Conservation (phyloP, 768 basidiomycete genomes). For the Artomyces pyxidatus region DNA sequence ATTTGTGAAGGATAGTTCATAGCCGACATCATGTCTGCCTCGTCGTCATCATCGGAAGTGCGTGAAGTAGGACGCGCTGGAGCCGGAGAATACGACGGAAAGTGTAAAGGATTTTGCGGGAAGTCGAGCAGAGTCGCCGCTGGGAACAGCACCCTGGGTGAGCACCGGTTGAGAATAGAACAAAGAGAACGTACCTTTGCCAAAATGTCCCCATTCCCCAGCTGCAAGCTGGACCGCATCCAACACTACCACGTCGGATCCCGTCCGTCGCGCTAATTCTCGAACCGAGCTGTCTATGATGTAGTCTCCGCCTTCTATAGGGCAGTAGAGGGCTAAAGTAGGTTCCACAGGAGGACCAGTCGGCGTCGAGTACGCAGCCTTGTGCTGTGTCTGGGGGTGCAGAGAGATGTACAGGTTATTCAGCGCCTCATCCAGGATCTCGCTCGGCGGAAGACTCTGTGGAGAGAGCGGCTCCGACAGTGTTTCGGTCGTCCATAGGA, state of each 20-base stretch:
- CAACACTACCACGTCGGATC: conserved; percentile 76
- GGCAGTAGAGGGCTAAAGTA: conserved; percentile 79
- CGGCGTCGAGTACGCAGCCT: conserved; percentile 50
- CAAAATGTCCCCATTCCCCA: conserved; percentile 82
- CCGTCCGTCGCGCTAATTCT: conserved; percentile 64
- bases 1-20: conserved; percentile 34
- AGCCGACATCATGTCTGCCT: conserved; percentile 39
- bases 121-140: conserved; percentile 65
- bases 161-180: neutral
- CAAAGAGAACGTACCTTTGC: conserved; percentile 45
- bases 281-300: conserved; percentile 72
- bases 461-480: conserved; percentile 23
- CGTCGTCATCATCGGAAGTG: conserved; percentile 30
- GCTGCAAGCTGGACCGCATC: conserved; percentile 81
- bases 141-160: conserved; percentile 21
- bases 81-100: conserved; percentile 27
- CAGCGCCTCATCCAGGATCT: conserved; percentile 68
- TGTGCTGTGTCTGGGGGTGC: conserved; percentile 76
- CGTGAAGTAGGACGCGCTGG: conserved; percentile 24
- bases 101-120: conserved; percentile 71
- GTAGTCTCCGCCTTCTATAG: conserved; percentile 82
- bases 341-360: conserved; percentile 60
- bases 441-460: conserved; percentile 53
- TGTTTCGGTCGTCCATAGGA: conserved; percentile 56
- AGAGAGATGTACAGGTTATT: conserved; percentile 70